Base-by-base conservation (phyloP, 257 asterid species). In the Salvia miltiorrhiza region DNA sequence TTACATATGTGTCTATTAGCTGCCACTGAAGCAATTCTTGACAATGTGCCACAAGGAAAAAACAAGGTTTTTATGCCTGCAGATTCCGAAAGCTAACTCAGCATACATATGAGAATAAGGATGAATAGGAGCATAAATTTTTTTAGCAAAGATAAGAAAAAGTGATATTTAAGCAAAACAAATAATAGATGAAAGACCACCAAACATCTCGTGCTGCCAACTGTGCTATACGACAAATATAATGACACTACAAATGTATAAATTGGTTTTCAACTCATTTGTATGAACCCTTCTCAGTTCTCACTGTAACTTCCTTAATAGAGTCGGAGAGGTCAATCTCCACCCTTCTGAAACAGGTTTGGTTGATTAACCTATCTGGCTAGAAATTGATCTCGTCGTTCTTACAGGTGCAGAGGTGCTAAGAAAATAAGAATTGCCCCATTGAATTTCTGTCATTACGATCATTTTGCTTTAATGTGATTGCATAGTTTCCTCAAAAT, bases 21-120 rank as follows among this genome's bases (percentile, higher is more conserved):
- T 26, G 96, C 89, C 64, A 75, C 93, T 2, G 95, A 79, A 67
- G 97, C 95, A 78, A 91, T 75, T 77, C 82, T 84, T 33, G 97
- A 91, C 71, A 91, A 68, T 47, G 97, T 83, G 73, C 93, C 92
- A 76, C 97, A 91, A 30, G 97, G 97, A 60, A 81, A 91, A 71
- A 86, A 52, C 71, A 69, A 20, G 63, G 97, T 91, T 69, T 89
- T 91, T 43, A 91, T 30, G 79, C 97, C 97, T 91, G 91, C 83
- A 84, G 49, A 69, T 47, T 47, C 62, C 9, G 55, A 59, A 47
- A 67, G 40, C 30, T 17, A 67, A 37, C 56, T 67, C 7, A 72
- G 63, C 33, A 63, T 24, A 19, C 63, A 41, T 12, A 43, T 7
- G 0, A 30, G 35, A 4, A 4, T 7, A 4, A 30, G 17, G 14